A percentile compares a stretch with the other conserved stretches of the same genome.
phyloP scores from a whole-genome alignment of 2,329 filamentous ascomycete genomes.

The Aspergillus uvarum region DNA sequence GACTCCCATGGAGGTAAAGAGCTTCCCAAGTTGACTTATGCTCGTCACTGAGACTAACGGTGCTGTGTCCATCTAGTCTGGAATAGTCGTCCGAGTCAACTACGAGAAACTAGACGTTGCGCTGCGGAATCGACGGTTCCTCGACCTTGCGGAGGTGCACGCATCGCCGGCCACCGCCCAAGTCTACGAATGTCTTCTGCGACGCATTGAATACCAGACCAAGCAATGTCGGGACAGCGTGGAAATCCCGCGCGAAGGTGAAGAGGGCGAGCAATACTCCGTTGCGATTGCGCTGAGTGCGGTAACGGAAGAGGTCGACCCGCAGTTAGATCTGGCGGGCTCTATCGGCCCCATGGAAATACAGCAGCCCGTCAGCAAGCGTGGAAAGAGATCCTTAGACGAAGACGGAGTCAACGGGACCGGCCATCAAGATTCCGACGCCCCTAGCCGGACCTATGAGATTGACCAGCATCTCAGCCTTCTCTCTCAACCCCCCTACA shows the following conservation, averaged over 20 bases:
- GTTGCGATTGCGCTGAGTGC: constrained; percentile 35
- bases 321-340: constrained; percentile 37
- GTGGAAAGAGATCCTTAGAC: constrained; percentile 34
- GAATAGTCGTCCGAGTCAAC: constrained; percentile 75
- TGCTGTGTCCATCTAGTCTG: constrained; percentile 54
- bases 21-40: not conserved
- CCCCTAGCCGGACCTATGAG: constrained; percentile 32
- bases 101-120: constrained; percentile 81
- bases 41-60: constrained; percentile 15
- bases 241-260: constrained; percentile 42
- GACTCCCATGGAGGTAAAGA: constrained; percentile 40
- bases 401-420: constrained; percentile 37
- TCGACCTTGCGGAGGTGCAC: constrained; percentile 67
- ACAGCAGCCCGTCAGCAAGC: constrained; percentile 24
- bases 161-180: constrained; percentile 72
- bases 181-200: constrained; percentile 74
- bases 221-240: constrained; percentile 59
- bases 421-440: constrained; percentile 49
- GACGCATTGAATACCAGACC: constrained; percentile 67
- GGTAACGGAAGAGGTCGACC: constrained; percentile 39
- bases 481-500: constrained; percentile 47
- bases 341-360: constrained; percentile 36
- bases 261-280: constrained; percentile 43
- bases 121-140: constrained; percentile 75
- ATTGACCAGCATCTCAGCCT: constrained; percentile 48